These are phyloP conservation scores for Nannochloropsis gaditana DNA, from an alignment of 108 stramenopile species.

Conservation along the genomic window DNA sequence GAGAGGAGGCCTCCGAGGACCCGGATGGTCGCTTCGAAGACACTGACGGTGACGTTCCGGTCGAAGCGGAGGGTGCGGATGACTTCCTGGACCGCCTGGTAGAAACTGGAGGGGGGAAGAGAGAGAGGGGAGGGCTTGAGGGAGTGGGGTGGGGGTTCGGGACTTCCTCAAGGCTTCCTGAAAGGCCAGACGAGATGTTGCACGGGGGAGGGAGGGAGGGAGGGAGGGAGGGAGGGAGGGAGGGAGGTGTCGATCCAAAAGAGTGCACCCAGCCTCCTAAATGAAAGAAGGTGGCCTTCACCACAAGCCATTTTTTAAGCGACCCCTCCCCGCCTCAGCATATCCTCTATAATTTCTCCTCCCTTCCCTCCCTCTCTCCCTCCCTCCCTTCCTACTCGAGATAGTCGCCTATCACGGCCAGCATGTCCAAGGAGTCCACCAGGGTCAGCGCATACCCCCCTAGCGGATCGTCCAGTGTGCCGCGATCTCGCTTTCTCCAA, in stretches of 20 bases:
- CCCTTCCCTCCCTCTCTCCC: not conserved
- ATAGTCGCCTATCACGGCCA: conserved; percentile 50
- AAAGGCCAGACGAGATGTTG: too few relatives aligned
- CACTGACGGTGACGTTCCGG: conserved; percentile 54
- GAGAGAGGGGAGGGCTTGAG: not conserved
- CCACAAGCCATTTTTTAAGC: too few relatives aligned
- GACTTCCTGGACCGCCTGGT: conserved; percentile 22
- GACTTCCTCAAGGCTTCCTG: too few relatives aligned
- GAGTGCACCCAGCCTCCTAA: too few relatives aligned
- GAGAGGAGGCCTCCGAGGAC: conserved; percentile 58
- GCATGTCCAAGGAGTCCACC: conserved; percentile 55
- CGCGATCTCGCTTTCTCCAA: conserved; percentile 26
- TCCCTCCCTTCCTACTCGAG: not conserved
- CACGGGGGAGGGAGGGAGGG: too few relatives aligned
- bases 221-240: too few relatives aligned
- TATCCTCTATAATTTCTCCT: not conserved
- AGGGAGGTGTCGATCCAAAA: too few relatives aligned
- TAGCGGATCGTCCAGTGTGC: conserved; percentile 54
- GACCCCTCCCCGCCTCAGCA: not conserved
- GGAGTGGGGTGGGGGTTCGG: too few relatives aligned
- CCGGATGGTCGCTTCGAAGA: conserved; percentile 61
- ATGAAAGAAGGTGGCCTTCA: too few relatives aligned
- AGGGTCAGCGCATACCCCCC: conserved; percentile 55
- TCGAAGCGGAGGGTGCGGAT: conserved; percentile 42
- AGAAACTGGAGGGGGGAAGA: conserved; percentile 22